Percentiles rank a stretch among this genome's conserved stretches.
phyloP scores from a whole-genome alignment of 179 eudicot genomes.

The Beta macrorhiza region DNA sequence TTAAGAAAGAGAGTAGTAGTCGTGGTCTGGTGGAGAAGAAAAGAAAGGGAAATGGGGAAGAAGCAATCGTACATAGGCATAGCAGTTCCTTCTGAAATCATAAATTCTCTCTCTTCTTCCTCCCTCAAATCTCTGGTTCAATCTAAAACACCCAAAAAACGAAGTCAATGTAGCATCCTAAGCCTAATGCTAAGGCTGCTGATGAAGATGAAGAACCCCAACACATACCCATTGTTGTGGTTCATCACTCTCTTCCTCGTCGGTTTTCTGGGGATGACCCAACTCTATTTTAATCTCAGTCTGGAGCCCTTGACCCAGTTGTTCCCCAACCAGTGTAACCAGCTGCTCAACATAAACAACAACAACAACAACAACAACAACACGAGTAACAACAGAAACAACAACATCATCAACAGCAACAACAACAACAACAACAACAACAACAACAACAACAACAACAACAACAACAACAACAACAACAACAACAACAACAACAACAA shows the following conservation, averaged over 20 bases:
- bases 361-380: too few species aligned
- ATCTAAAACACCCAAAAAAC: conserved; percentile 27
- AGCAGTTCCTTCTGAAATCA: conserved; percentile 73
- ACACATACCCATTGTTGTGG: conserved; percentile 39
- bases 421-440: too few species aligned
- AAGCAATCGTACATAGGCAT: conserved; percentile 73
- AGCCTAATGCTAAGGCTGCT: not conserved
- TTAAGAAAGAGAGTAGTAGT: not conserved
- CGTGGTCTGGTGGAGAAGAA: not conserved
- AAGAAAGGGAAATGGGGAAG: not conserved
- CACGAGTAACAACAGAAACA: not conserved
- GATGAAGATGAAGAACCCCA: conserved; percentile 29
- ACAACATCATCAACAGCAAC: not conserved
- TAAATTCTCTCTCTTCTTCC: conserved; percentile 57
- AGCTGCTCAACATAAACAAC: not conserved
- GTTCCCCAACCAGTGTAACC: conserved; percentile 46
- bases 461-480: too few species aligned
- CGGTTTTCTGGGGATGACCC: conserved; percentile 50
- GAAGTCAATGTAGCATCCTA: not conserved
- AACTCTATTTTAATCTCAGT: conserved; percentile 41
- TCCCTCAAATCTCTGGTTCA: conserved; percentile 56
- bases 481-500: too few species aligned
- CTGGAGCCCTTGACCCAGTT: conserved; percentile 44
- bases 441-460: too few species aligned
- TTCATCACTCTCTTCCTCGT: conserved; percentile 42